These are phyloP conservation scores for Colletotrichum australisinense DNA, from an alignment of 2,329 filamentous ascomycete genomes.

Conservation along the genomic window DNA sequence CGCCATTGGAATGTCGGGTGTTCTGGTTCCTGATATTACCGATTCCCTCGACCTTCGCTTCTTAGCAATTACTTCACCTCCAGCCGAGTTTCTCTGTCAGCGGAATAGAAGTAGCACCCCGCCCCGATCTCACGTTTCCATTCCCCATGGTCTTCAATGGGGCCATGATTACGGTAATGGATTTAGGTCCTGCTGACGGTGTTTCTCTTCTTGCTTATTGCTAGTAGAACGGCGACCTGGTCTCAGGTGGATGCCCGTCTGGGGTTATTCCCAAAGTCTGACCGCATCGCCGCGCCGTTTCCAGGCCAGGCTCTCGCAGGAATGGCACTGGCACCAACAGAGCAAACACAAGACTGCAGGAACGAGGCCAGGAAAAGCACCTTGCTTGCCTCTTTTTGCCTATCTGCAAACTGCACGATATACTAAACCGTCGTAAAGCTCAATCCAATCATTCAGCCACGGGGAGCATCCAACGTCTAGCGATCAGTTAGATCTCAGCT, in stretches of 20 bases:
- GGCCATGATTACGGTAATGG: neutral
- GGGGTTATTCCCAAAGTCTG: conserved; percentile 6
- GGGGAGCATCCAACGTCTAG: neutral
- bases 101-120: conserved; percentile 12
- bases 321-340: neutral
- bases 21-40: neutral
- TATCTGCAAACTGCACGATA: neutral
- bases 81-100: conserved; percentile 3
- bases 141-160: neutral
- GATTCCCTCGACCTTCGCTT: too few species aligned
- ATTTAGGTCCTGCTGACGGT: neutral
- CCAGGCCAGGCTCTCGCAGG: neutral
- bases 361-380: neutral
- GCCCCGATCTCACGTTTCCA: conserved; percentile 2
- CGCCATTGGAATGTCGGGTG: neutral
- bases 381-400: neutral
- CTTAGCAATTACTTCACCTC: neutral
- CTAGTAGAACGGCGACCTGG: neutral
- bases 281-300: conserved; percentile 8
- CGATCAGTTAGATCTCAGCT: neutral
- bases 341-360: too few species aligned
- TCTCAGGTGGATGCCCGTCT: conserved; percentile 20
- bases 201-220: neutral
- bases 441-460: neutral
- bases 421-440: neutral